Percentiles rank a stretch among this genome's conserved stretches.
Evolutionary conservation across 306 rosid species (phyloP).

Genomic region (Quillaja saponaria): DNA sequence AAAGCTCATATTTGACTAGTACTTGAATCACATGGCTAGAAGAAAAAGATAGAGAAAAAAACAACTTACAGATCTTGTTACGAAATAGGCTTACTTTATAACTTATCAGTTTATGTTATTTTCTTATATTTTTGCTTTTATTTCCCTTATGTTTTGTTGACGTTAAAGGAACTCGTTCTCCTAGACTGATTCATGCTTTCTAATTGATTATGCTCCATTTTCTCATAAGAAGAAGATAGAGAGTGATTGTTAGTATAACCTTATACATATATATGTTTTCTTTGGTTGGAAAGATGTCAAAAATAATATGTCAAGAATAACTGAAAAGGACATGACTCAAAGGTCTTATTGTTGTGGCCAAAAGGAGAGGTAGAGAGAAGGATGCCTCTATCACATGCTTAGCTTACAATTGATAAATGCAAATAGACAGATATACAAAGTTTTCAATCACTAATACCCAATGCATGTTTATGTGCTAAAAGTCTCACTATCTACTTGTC

Average conservation of each 20-base stretch:
- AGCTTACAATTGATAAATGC: not conserved
- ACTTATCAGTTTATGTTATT: no score
- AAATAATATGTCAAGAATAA: not conserved
- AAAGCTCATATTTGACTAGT: no score
- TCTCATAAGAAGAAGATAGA: conserved; percentile 11
- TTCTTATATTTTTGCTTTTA: no score
- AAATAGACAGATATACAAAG: conserved; percentile 10
- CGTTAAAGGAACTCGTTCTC: no score
- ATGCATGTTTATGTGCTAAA: not conserved
- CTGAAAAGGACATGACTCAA: not conserved
- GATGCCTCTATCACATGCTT: conserved; percentile 12
- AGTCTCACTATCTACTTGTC: conserved; percentile 14
- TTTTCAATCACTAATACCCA: not conserved
- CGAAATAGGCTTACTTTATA: no score
- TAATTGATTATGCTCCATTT: no score
- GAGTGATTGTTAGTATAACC: not conserved
- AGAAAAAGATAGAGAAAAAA: no score
- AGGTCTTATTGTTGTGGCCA: not conserved
- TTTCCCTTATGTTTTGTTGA: no score
- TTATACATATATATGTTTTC: not conserved
- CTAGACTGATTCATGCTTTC: no score
- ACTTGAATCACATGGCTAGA: no score
- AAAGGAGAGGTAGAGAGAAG: not conserved
- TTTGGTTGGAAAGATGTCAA: conserved; percentile 10
- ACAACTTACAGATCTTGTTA: no score